Base-by-base conservation (phyloP, 495 filamentous ascomycete species). In the Talaromyces trachyspermus region DNA sequence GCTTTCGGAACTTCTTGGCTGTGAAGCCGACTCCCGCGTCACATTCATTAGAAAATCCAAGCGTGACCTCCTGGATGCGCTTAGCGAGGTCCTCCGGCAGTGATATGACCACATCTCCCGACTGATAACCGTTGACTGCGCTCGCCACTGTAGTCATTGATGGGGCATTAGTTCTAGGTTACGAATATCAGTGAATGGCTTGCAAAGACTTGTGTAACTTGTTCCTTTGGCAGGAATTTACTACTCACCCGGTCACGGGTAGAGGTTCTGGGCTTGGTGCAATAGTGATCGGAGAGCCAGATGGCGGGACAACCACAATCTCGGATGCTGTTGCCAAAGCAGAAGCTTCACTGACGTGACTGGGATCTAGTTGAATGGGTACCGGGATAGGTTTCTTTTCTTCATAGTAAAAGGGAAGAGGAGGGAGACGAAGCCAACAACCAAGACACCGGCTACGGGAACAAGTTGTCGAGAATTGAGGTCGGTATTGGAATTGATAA, bases 91-190 rank as follows among this genome's bases (percentile, higher is more conserved):
- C 19, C 1, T 37, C 33, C 19, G 33, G 19, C 5, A 37, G 19
- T 37, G 33, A 37, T 37, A 37, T 37, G 33, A 37, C 33, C 6
- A 37, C 33, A 37, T 37, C 33, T 2, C 33, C 33, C 19, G 33
- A 17, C 5, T 37, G 33, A 17, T 37, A 37, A 17, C 33, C 33
- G 14, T 37, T 37, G 2, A 37, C 33, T 15, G 33, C 33, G 33
- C 33, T 37, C 19, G 33, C 19, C 19, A 37, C 33, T n/a, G 33
- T 37, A 5, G 33, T 37, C 19, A 37, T 37, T 37, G 33, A 37
- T 37, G 33, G 14, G 6, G 1, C 14, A 37, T 37, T 15, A 17
- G 33, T 17, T 37, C 33, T 37, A 37, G 9, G 6, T 37, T 15
- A 37, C 7, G 14, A 2, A 37, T 37, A 1, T 37, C 14, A 37